Base-by-base conservation (phyloP, 441 rosid species). In the Hypseocharis bilobata region DNA sequence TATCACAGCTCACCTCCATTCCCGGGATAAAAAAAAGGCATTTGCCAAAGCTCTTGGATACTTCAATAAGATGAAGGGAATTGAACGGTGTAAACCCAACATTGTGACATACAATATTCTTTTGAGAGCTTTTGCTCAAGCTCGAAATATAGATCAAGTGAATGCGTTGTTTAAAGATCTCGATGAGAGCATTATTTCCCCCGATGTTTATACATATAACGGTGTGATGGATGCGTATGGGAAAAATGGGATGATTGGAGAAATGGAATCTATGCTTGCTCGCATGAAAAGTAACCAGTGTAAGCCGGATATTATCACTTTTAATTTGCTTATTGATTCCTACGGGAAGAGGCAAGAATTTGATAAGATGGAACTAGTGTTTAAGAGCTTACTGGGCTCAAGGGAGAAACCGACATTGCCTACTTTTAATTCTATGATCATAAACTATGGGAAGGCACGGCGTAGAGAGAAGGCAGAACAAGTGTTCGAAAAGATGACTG, bases 191-290 rank as follows among this genome's bases (percentile, higher is more conserved):
- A 55, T 67, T 22, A 65, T 92, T 73, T 78, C 91, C 0, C 86
- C 91, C 16, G 98, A 92, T 65, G 72, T 82, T 42, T 89, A 85
- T 56, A 87, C 96, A 0, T 92, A 70, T 36, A 92, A 92, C 6
- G 98, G 98, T 6, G 90, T 92, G 62, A 83, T 92, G 96, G 98
- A 89, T 83, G 98, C 86, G 0, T 89, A 87, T 72, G 98, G 98
- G 60, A 92, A 92, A 69, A 87, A 81, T 4, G 91, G 96, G 75
- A 88, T 91, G 96, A 88, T 91, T 16, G 76, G 66, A 49, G 96
- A 89, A 74, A 92, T 92, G 98, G 98, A 92, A 63, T 76, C 75
- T 38, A 78, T 89, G 66, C 95, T 92, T 74, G 67, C 89, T 49
- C 81, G 76, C 29, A 86, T 92, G 98, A 89, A 83, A 74, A 81